Percentiles rank a stretch among this genome's conserved stretches.
These are phyloP conservation scores for Cotoneaster glaucophyllus DNA, from an alignment of 306 rosid genomes.

Conservation along the genomic window DNA sequence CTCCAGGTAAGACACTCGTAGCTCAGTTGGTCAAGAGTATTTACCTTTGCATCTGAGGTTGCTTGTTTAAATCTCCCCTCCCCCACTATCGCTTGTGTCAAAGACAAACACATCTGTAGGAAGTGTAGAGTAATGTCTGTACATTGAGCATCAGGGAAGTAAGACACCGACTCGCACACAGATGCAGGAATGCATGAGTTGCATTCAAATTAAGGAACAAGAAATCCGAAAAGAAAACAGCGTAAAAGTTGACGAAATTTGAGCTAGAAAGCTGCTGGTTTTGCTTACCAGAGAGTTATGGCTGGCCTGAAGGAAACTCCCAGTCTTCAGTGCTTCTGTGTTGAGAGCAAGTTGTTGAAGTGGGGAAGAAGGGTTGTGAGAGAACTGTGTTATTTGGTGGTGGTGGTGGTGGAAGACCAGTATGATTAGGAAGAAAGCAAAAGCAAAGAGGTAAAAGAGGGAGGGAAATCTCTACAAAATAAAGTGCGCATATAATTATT, in stretches of 20 bases:
- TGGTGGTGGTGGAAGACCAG: slow-evolving; percentile 47
- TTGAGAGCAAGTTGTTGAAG: slow-evolving; percentile 4
- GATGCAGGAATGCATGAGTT: slow-evolving; percentile 2
- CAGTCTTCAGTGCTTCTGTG: not conserved
- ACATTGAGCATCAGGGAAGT: not conserved
- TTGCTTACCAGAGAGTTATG: not conserved
- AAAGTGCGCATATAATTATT: slow-evolving; percentile 42
- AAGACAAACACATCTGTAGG: not conserved
- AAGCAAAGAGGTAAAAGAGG: slow-evolving; percentile 43
- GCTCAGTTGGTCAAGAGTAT: not conserved
- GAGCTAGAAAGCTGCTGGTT: not conserved
- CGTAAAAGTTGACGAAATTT: not conserved
- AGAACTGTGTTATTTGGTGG: not conserved
- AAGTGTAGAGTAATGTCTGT: not conserved
- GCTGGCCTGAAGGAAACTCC: not conserved
- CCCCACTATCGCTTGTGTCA: not conserved
- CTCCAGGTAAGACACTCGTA: not conserved
- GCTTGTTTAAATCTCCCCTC: not conserved
- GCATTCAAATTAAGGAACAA: not conserved
- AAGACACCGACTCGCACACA: not conserved
- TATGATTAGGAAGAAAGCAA: slow-evolving; percentile 52
- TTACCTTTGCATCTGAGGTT: not conserved
- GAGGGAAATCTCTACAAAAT: slow-evolving; percentile 87
- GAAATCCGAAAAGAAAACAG: not conserved
- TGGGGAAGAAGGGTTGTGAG: slow-evolving; percentile 14